phyloP scores from a whole-genome alignment of 2,329 filamentous ascomycete genomes.

The Neophaeococcomyces mojaviensis region DNA sequence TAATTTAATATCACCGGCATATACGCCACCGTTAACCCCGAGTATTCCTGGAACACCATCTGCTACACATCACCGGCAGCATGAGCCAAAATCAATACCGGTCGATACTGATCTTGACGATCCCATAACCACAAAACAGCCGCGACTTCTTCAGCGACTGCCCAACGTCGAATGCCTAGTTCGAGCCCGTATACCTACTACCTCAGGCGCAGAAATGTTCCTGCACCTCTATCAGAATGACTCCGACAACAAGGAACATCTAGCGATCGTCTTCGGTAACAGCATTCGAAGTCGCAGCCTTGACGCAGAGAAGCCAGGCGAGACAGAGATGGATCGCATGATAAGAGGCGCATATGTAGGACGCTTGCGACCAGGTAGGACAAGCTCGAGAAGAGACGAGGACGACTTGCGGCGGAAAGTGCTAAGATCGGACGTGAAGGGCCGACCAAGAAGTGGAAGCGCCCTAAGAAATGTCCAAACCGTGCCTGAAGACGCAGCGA shows the following conservation, averaged over 20 bases:
- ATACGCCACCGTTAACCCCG: constrained; percentile 41
- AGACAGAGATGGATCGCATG: constrained; percentile 61
- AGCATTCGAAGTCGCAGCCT: constrained; percentile 66
- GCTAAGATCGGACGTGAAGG: not conserved
- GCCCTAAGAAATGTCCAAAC: constrained; percentile 25
- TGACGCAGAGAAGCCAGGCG: constrained; percentile 36
- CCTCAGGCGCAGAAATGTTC: constrained; percentile 90
- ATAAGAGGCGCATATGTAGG: constrained; percentile 89
- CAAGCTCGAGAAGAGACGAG: constrained; percentile 56
- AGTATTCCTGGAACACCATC: constrained; percentile 30
- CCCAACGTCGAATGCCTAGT: constrained; percentile 90
- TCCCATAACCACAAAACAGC: constrained; percentile 46
- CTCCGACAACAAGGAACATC: constrained; percentile 87
- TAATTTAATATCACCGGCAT: constrained; percentile 47
- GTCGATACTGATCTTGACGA: constrained; percentile 31
- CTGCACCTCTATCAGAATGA: constrained; percentile 90
- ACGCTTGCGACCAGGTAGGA: constrained; percentile 75
- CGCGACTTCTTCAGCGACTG: constrained; percentile 65
- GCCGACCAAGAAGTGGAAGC: constrained; percentile 7
- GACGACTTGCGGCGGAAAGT: constrained; percentile 2
- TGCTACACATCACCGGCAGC: constrained; percentile 25
- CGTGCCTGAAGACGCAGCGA: constrained; percentile 14
- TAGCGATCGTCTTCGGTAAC: constrained; percentile 92
- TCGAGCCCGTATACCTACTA: constrained; percentile 88
- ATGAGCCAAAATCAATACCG: constrained; percentile 36